A percentile compares a stretch with the other conserved stretches of the same genome.
These are phyloP conservation scores for Solanum piurae DNA, from an alignment of 257 asterid species.

Conservation along the genomic window DNA sequence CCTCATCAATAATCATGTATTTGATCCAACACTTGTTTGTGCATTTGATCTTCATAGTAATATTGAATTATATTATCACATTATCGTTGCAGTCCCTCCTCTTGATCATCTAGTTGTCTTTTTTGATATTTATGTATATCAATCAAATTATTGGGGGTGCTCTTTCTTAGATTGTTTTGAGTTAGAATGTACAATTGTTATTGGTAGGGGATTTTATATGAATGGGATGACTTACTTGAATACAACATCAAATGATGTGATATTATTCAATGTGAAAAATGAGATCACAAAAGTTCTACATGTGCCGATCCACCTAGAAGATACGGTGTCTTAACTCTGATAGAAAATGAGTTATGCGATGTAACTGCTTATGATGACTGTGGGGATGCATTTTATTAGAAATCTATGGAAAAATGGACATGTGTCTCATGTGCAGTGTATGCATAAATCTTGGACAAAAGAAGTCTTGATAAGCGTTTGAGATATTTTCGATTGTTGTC, in stretches of 20 bases:
- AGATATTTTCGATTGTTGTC: too few relatives aligned
- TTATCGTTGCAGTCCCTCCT: constrained; percentile 13
- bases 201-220: constrained; percentile 15
- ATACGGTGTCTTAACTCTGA: constrained; percentile 15
- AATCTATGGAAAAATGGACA: constrained; percentile 15
- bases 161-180: neutral
- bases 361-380: neutral
- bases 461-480: neutral
- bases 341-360: constrained; percentile 28
- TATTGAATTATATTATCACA: constrained; percentile 10
- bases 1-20: constrained; percentile 6
- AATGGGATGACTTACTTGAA: constrained; percentile 30
- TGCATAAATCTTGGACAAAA: neutral
- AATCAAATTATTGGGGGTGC: constrained; percentile 6
- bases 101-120: neutral
- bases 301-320: neutral
- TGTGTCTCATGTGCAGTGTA: constrained; percentile 10
- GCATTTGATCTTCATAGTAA: constrained; percentile 27
- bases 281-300: neutral
- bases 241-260: constrained; percentile 8
- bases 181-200: neutral
- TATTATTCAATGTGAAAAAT: constrained; percentile 13
- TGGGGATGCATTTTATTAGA: neutral
- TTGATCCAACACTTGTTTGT: constrained; percentile 13
- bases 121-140: constrained; percentile 29